These are phyloP conservation scores for Rostrohypoxylon terebratum DNA, from an alignment of 495 filamentous ascomycete species.

Conservation along the genomic window DNA sequence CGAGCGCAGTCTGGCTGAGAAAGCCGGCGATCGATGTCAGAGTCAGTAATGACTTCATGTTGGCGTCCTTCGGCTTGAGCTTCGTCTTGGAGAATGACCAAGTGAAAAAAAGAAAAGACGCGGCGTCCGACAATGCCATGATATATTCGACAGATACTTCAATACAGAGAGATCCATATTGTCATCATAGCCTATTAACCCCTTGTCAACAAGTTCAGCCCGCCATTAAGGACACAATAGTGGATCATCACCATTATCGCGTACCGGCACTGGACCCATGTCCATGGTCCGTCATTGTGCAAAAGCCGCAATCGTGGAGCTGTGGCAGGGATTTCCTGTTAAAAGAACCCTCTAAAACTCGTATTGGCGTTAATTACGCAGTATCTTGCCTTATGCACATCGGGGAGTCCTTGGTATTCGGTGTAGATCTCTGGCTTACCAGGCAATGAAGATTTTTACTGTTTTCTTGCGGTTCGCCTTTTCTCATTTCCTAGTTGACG, in stretches of 20 bases:
- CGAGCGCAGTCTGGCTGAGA: conserved; percentile 15
- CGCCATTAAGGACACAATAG: conserved; percentile 1
- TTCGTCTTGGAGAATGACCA: background rate
- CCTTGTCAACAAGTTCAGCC: conserved; percentile 9
- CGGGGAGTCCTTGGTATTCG: background rate
- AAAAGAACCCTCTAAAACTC: conserved; percentile 5
- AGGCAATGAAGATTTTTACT: background rate
- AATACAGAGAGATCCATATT: conserved; percentile 5
- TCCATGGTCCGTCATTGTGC: conserved; percentile 4
- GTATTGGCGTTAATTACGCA: background rate
- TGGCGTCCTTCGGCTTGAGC: background rate
- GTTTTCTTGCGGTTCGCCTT: background rate
- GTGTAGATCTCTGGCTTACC: background rate
- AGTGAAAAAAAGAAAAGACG: background rate
- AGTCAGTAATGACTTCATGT: conserved; percentile 33
- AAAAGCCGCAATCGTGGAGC: conserved; percentile 9
- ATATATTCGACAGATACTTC: conserved; percentile 5
- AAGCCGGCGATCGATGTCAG: conserved; percentile 24
- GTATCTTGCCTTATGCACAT: background rate
- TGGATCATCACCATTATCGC: background rate
- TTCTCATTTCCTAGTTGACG: background rate
- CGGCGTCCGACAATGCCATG: conserved; percentile 14
- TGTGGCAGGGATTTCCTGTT: conserved; percentile 9
- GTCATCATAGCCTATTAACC: conserved; percentile 30
- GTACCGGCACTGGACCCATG: background rate